Base-by-base conservation (phyloP, 2,329 filamentous ascomycete genomes). In the Huntiella abstrusa region DNA sequence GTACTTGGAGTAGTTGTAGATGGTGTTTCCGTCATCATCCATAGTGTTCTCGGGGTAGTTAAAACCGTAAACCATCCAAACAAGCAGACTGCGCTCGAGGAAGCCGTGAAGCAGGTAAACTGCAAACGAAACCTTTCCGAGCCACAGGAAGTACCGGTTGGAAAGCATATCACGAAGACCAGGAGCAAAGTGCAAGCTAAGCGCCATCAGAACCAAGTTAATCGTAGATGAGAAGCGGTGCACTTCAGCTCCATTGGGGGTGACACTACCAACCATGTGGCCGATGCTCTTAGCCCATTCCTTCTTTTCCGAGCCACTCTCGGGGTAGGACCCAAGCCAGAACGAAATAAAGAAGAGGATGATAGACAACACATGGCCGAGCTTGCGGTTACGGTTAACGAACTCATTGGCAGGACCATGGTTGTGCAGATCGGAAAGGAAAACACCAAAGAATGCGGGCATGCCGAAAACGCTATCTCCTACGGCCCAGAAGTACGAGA, bases 21-120 rank as follows among this genome's bases (percentile, higher is more conserved):
- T 54, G 12, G 57, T 51, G 16, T 62, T 55, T 40, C 62, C 61
- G 12, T 64, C 53, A 17, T 59, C 60, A 45, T 63, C 59, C 35
- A 51, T 53, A 15, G 59, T 56, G 48, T 62, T 56, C 7, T 59
- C 58, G 10, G 63, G 60, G 1, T 59, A 53, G 41, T 54, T 54
- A 40, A 67, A 57, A 12, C 69, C 64, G 50, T 68, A 78, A 10
- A 76, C 59, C 62, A 78, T 66, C 70, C 73, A 78, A 19, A 70
- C 69, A 11, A 79, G 62, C 5, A 77, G 57, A 17, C 68, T 70
- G 48, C 75, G 69, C 53, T 78, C 67, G 28, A 79, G 62, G 1
- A 70, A 68, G 37, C 75, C 75, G 57, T 80, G 75, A 15, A 79
- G 59, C 5, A 80, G 65, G 54, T 79, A 79, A 11, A 80, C 70